Conservation (phyloP, 2,329 filamentous ascomycete species). For the Conoideocrella luteorostrata region DNA sequence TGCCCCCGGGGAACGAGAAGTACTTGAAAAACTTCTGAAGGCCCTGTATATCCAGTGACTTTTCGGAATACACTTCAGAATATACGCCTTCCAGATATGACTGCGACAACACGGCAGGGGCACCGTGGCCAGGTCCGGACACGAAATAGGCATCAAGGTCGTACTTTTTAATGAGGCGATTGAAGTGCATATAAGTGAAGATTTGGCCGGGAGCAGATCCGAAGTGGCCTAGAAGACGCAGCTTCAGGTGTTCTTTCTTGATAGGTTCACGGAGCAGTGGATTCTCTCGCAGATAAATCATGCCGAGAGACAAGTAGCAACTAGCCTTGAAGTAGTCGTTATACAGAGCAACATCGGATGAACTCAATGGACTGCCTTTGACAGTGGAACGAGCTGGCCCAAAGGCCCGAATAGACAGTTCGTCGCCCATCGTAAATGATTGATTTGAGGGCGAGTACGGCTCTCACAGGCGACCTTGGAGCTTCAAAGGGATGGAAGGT, state of each 20-base stretch:
- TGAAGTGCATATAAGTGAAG: slow-evolving; percentile 78
- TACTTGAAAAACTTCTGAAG: slow-evolving; percentile 74
- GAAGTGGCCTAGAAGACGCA: slow-evolving; percentile 69
- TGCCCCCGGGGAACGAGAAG: slow-evolving; percentile 75
- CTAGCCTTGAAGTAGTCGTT: slow-evolving; percentile 70
- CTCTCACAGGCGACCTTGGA: too few species aligned
- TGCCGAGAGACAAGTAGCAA: slow-evolving; percentile 68
- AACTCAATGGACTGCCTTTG: slow-evolving; percentile 52
- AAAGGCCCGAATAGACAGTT: slow-evolving; percentile 56
- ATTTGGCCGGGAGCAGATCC: slow-evolving; percentile 75
- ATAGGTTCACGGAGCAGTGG: slow-evolving; percentile 65
- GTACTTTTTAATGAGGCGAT: slow-evolving; percentile 75
- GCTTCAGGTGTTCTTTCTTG: slow-evolving; percentile 64
- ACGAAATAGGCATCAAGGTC: slow-evolving; percentile 66
- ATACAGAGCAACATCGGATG: slow-evolving; percentile 61
- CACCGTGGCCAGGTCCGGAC: slow-evolving; percentile 72
- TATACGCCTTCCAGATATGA: slow-evolving; percentile 74
- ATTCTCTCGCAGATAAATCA: slow-evolving; percentile 74
- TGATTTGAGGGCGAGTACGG: too few species aligned
- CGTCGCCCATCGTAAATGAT: slow-evolving; percentile 28
- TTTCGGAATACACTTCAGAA: slow-evolving; percentile 70
- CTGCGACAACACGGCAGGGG: slow-evolving; percentile 68
- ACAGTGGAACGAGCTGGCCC: slow-evolving; percentile 61
- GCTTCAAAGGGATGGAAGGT: too few species aligned
- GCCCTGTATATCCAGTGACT: slow-evolving; percentile 60